phyloP scores from a whole-genome alignment of 2,329 filamentous ascomycete genomes.

The Bipolaris victoriae region DNA sequence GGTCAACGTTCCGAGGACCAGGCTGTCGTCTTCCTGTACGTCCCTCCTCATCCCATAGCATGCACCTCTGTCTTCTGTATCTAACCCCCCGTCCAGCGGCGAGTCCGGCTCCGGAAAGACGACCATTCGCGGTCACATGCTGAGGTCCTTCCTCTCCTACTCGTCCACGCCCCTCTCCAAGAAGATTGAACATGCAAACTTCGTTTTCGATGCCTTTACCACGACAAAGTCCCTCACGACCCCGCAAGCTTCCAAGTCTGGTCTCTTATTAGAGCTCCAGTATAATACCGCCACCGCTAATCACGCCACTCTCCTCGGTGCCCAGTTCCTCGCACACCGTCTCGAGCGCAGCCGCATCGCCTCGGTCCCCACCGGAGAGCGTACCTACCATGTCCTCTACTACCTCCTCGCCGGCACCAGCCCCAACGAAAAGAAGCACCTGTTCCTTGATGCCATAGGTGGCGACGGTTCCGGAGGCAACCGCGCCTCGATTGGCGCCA shows the following conservation, averaged over 20 bases:
- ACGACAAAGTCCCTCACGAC: constrained; percentile 97
- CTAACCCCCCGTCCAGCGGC: constrained; percentile 63
- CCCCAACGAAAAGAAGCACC: constrained; percentile 83
- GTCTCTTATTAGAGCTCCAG: constrained; percentile 93
- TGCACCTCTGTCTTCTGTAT: background rate
- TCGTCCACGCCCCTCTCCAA: constrained; percentile 91
- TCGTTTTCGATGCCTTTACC: constrained; percentile 93
- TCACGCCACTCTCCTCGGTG: constrained; percentile 87
- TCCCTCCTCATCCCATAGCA: constrained; percentile 23
- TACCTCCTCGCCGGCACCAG: constrained; percentile 94
- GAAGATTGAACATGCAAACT: constrained; percentile 91
- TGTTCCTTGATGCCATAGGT: constrained; percentile 64
- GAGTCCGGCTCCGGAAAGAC: constrained; percentile 97
- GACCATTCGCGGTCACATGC: constrained; percentile 85
- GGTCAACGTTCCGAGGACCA: constrained; percentile 93
- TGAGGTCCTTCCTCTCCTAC: constrained; percentile 84
- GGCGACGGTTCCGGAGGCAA: constrained; percentile 60
- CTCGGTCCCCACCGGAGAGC: constrained; percentile 90
- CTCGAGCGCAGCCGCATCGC: constrained; percentile 91
- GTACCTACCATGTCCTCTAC: constrained; percentile 95
- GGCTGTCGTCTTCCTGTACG: constrained; percentile 89
- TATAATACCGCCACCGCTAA: constrained; percentile 89
- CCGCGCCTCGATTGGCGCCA: constrained; percentile 61
- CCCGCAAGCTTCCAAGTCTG: constrained; percentile 92
- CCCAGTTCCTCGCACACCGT: constrained; percentile 91